These are phyloP conservation scores for Nicotiana noctiflora DNA, from an alignment of 257 asterid genomes.

Conservation along the genomic window DNA sequence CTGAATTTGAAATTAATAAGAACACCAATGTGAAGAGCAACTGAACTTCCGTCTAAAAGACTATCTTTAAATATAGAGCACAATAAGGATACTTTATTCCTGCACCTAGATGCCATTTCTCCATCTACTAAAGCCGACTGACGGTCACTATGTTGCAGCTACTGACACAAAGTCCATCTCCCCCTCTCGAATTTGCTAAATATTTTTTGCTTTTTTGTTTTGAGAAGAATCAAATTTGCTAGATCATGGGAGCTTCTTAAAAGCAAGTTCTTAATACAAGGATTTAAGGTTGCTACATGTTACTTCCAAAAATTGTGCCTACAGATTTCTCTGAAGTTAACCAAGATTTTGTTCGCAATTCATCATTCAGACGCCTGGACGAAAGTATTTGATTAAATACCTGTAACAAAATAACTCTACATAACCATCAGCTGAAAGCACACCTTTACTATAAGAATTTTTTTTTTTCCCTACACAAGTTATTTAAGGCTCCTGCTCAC, in stretches of 20 bases:
- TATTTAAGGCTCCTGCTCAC: not conserved
- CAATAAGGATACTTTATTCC: not conserved
- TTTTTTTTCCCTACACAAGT: not conserved
- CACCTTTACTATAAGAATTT: not conserved
- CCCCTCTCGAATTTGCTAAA: not conserved
- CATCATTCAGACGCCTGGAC: not conserved
- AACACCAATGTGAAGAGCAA: not conserved
- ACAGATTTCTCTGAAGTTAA: not conserved
- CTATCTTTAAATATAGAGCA: not conserved
- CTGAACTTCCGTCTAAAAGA: not conserved
- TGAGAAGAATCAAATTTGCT: not conserved
- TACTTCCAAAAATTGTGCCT: not conserved
- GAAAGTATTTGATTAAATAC: not conserved
- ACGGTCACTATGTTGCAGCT: not conserved
- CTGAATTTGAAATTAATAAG: constrained; percentile 1
- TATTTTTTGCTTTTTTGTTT: no score
- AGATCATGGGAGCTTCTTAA: not conserved
- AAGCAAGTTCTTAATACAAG: not conserved
- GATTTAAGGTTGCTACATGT: not conserved
- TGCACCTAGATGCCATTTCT: not conserved
- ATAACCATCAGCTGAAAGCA: not conserved
- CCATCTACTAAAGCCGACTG: not conserved
- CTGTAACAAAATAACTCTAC: not conserved
- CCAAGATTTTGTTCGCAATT: not conserved
- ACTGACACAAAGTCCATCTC: not conserved